phyloP scores from a whole-genome alignment of 306 rosid genomes.

The Quercus bicolor region DNA sequence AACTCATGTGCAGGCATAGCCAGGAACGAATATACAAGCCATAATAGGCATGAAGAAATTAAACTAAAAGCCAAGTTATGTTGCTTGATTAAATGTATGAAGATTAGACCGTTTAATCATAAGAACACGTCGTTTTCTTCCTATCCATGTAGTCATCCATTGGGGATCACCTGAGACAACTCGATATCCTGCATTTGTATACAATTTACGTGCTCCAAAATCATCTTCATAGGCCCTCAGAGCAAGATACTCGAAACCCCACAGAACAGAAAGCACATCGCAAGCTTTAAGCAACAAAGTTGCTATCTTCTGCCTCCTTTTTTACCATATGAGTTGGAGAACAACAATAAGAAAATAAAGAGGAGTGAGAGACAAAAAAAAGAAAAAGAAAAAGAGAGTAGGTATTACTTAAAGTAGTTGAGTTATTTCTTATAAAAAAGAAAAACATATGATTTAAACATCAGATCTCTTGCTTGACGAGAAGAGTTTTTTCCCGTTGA shows the following conservation, averaged over 20 bases:
- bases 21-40: too few relatives aligned
- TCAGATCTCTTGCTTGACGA: too few relatives aligned
- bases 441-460: too few relatives aligned
- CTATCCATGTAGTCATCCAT: slow-evolving; percentile 83
- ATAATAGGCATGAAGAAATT: not conserved
- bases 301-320: slow-evolving; percentile 82
- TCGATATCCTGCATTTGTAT: slow-evolving; percentile 65
- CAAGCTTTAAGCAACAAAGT: slow-evolving; percentile 64
- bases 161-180: slow-evolving; percentile 70
- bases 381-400: too few relatives aligned
- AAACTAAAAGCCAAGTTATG: not conserved
- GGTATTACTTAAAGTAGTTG: too few relatives aligned
- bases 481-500: too few relatives aligned
- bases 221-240: slow-evolving; percentile 89
- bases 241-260: slow-evolving; percentile 73
- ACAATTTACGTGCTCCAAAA: slow-evolving; percentile 67
- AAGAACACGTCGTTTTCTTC: slow-evolving; percentile 75
- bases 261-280: slow-evolving; percentile 45
- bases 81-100: not conserved
- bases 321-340: not conserved
- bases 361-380: too few relatives aligned
- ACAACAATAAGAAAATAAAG: too few relatives aligned
- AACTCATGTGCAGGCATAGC: too few relatives aligned
- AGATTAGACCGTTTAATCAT: slow-evolving; percentile 50
- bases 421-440: too few relatives aligned